Evolutionary conservation across 2,329 filamentous ascomycete genomes (phyloP).

Genomic region (Penicillium sp.): DNA sequence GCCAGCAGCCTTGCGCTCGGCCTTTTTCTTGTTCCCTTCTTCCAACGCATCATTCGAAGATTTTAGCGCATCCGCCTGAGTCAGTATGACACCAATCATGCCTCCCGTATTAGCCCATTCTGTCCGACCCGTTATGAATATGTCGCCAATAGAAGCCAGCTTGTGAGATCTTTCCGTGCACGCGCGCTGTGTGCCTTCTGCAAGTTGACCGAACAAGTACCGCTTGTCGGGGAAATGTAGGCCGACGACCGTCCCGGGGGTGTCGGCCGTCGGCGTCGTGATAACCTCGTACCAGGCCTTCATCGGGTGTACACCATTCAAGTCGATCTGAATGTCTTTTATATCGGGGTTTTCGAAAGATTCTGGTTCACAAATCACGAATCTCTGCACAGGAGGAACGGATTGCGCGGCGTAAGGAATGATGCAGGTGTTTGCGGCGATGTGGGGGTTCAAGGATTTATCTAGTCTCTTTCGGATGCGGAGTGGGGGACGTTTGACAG

Average conservation of each 20-base stretch:
- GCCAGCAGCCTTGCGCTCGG: constrained; percentile 13
- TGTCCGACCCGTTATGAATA: constrained; percentile 80
- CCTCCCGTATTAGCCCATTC: constrained; percentile 80
- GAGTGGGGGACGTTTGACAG: not conserved
- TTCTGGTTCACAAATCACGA: constrained; percentile 32
- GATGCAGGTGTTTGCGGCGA: constrained; percentile 12
- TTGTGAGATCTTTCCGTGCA: constrained; percentile 68
- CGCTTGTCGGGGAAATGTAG: constrained; percentile 80
- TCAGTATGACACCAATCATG: constrained; percentile 81
- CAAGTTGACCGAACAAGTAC: constrained; percentile 81
- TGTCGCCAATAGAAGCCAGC: constrained; percentile 68
- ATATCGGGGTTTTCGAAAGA: constrained; percentile 20
- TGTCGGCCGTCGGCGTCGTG: constrained; percentile 84
- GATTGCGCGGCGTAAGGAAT: constrained; percentile 12
- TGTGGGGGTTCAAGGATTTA: not conserved
- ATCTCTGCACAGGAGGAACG: constrained; percentile 13
- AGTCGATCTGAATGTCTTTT: constrained; percentile 9
- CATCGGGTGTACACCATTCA: constrained; percentile 57
- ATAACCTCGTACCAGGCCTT: constrained; percentile 73
- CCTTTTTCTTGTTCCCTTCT: constrained; percentile 50
- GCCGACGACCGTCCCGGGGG: constrained; percentile 74
- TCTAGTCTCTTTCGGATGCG: not conserved
- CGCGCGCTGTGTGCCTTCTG: constrained; percentile 83
- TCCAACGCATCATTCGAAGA: constrained; percentile 47
- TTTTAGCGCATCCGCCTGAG: constrained; percentile 70